Evolutionary conservation across 228 moss, liverwort and hornwort species (phyloP), one percentile per base, ranked within the genome.

Genomic region (Sphagnum magellanicum): DNA sequence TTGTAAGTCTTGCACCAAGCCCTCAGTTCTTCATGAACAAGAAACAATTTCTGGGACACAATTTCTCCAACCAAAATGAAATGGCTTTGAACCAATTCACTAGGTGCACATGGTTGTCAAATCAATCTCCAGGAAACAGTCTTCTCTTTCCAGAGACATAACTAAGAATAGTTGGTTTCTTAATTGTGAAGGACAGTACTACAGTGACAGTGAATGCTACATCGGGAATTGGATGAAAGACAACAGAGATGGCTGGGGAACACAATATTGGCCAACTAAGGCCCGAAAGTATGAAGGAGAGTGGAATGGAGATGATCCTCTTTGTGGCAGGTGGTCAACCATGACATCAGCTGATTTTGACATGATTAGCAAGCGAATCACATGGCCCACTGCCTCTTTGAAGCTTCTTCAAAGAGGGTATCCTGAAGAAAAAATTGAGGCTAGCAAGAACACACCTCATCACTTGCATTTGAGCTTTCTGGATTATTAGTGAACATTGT

Each of bases 181-280:
- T 3, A 55, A 55, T 55, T 48, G 51, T 53, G 32, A 32, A 32
- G 32, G 63, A 53, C 73, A 92, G 95, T 93, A 89, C 55, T 87
- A 90, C 83, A 72, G 52, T 48, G 84, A 90, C 69, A 91, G 91
- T 32, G 91, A 84, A 14, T 77, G 81, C 7, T 93, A 90, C 67
- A 86, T 83, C 8, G 97, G 97, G 5, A 78, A 81, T 5, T 98
- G 82, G 77, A 82, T 70, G 52, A 91, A 87, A 65, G 89, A 90
- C 64, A 90, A 93, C 60, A 81, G 93, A 10, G 91, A 98, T 67
- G 91, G 93, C 50, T 98, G 97, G 97, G 97, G 97, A 4, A 82
- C 82, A 8, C 87, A 87, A 59, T 98, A 80, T 71, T 93, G 93
- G 91, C 91, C 91, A 0, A 77, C 72, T 16, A 83, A 74, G 50